These are phyloP conservation scores for Nemania sp. DNA, from an alignment of 2,329 filamentous ascomycete species.

Conservation along the genomic window DNA sequence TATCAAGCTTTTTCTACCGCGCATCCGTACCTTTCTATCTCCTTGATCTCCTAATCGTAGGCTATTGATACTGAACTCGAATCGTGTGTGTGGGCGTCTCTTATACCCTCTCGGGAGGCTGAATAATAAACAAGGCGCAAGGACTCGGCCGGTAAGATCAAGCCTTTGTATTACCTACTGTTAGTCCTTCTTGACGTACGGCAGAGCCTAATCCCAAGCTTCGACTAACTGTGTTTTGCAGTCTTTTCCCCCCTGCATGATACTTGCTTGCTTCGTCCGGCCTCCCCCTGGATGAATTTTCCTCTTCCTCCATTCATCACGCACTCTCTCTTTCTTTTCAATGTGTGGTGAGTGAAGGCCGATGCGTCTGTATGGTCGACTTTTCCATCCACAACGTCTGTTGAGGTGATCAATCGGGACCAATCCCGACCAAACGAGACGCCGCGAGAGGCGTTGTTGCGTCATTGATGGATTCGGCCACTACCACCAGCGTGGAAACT, in stretches of 20 bases:
- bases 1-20: background rate
- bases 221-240: constrained; percentile 5
- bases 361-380: background rate
- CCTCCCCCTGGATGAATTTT: background rate
- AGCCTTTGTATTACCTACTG: background rate
- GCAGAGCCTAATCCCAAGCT: constrained; percentile 2
- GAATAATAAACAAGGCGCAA: background rate
- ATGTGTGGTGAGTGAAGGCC: background rate
- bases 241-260: background rate
- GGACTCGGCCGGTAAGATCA: background rate
- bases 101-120: background rate
- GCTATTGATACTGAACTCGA: no score
- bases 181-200: background rate
- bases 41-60: background rate
- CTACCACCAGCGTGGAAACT: constrained; percentile 43
- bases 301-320: background rate
- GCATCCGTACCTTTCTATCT: background rate
- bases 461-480: constrained; percentile 46
- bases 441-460: background rate
- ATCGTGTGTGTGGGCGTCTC: background rate
- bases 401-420: background rate
- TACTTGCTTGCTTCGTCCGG: constrained; percentile 8
- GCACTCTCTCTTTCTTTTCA: background rate
- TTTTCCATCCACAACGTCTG: background rate
- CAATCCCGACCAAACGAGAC: background rate